Evolutionary conservation across 495 filamentous ascomycete species (phyloP).

Genomic region (Tricharina praecox): DNA sequence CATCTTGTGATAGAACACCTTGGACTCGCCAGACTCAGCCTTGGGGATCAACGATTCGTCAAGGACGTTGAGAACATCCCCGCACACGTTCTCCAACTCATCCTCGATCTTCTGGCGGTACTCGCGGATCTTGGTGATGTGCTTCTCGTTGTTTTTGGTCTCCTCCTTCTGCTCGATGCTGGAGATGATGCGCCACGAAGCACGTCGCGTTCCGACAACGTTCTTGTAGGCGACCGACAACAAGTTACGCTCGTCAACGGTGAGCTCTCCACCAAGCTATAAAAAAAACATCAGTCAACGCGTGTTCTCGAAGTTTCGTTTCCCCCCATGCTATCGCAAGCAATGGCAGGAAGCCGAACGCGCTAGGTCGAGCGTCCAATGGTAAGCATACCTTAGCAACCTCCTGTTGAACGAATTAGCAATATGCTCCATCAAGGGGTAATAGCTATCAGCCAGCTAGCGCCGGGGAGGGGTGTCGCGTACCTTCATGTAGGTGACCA

Average conservation of each 20-base stretch:
- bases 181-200: slow-evolving; percentile 98
- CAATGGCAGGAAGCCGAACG: background rate
- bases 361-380: slow-evolving; percentile 1
- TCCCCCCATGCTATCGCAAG: too few species aligned
- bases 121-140: slow-evolving; percentile 85
- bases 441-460: slow-evolving; percentile 26
- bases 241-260: slow-evolving; percentile 97
- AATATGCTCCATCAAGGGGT: slow-evolving; percentile 10
- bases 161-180: slow-evolving; percentile 99
- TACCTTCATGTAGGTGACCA: slow-evolving; percentile 99
- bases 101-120: slow-evolving; percentile 98
- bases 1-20: slow-evolving; percentile 99
- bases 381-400: slow-evolving; percentile 64
- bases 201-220: slow-evolving; percentile 94
- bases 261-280: slow-evolving; percentile 82
- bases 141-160: slow-evolving; percentile 96
- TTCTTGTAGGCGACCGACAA: slow-evolving; percentile 99
- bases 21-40: slow-evolving; percentile 94
- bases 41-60: slow-evolving; percentile 93
- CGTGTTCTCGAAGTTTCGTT: background rate
- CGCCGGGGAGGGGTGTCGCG: slow-evolving; percentile 25
- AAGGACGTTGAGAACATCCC: slow-evolving; percentile 93
- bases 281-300: slow-evolving; percentile 26
- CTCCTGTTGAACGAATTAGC: slow-evolving; percentile 39
- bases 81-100: slow-evolving; percentile 95